Evolutionary conservation across 768 basidiomycete genomes (phyloP).

Genomic region (Panaeolus papilionaceus): DNA sequence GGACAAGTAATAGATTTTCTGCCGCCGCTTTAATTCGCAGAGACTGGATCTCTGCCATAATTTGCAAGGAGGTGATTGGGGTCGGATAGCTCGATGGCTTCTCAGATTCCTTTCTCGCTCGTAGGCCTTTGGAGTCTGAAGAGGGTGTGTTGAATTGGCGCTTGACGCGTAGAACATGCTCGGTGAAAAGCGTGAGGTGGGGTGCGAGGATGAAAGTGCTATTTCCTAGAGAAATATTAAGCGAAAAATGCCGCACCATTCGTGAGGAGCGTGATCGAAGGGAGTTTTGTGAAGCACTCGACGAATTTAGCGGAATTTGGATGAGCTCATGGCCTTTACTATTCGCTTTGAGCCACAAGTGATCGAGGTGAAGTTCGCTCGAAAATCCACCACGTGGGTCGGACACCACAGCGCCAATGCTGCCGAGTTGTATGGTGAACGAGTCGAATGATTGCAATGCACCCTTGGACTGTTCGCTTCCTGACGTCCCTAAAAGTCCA

Average conservation of each 20-base stretch:
- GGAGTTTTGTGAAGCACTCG: conserved; percentile 54
- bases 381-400: conserved; percentile 40
- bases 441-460: conserved; percentile 15
- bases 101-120: conserved; percentile 22
- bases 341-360: conserved; percentile 34
- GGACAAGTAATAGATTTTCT: conserved; percentile 71
- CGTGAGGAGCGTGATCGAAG: conserved; percentile 42
- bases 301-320: conserved; percentile 32
- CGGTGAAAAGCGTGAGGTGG: conserved; percentile 64
- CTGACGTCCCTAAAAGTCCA: conserved; percentile 28
- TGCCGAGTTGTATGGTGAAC: conserved; percentile 35
- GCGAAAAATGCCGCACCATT: conserved; percentile 36
- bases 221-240: conserved; percentile 47
- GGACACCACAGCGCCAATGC: conserved; percentile 38
- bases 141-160: conserved; percentile 38
- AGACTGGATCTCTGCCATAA: conserved; percentile 47
- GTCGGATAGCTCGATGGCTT: conserved; percentile 21
- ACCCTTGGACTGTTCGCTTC: conserved; percentile 8
- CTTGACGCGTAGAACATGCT: conserved; percentile 57
- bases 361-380: conserved; percentile 42
- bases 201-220: conserved; percentile 55
- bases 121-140: conserved; percentile 17
- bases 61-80: conserved; percentile 37
- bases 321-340: conserved; percentile 32
- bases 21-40: conserved; percentile 69